Base-by-base conservation (phyloP, 1,139 yeast genomes). In the Wickerhamomyces sp. region DNA sequence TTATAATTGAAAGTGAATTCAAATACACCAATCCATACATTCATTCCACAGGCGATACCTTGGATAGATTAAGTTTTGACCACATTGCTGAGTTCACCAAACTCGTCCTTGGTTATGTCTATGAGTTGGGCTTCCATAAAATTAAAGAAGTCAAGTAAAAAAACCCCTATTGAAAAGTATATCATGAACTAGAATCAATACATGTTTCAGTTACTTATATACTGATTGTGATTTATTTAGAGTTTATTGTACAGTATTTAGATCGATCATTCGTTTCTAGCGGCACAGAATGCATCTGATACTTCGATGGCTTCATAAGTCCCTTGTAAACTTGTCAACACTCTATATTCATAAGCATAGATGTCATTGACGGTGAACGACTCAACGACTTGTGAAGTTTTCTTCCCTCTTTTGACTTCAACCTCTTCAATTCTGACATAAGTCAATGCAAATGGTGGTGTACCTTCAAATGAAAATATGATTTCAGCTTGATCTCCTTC, bases 231-330 rank as follows among this genome's bases (percentile, higher is more conserved):
- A 18, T 18, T 18, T 18, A 18, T 29, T 29, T 29, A 10, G 31
- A 10, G 10, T 29, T 10, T 29, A 29, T 29, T 29, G 13, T 29
- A 29, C 31, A 29, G 13, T 11, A 29, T 10, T 10, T 29, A 6
- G 31, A n/a, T 34, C 10, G 4, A 9, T 53, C 45, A 52, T 61
- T 56, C 71, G 45, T 68, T 69, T 54, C 70, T 67, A 23, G 72
- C 72, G 44, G 62, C 71, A 71, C 99, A 93, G 64, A 70, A 85
- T 15, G 84, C 84, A 67, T 93, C 99, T 46, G 79, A 78, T 11
- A 93, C 79, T 58, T 86, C 90, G 37, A 88, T 77, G 9, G 97
- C 97, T 63, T 91, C 96, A 61, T 94, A 93, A 5, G 90, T 85
- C 39, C 99, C 99, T 62, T 91, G 96, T 55, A 88, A 71, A 55